phyloP scores from a whole-genome alignment of 768 basidiomycete genomes.

The Phylloporus sp. region DNA sequence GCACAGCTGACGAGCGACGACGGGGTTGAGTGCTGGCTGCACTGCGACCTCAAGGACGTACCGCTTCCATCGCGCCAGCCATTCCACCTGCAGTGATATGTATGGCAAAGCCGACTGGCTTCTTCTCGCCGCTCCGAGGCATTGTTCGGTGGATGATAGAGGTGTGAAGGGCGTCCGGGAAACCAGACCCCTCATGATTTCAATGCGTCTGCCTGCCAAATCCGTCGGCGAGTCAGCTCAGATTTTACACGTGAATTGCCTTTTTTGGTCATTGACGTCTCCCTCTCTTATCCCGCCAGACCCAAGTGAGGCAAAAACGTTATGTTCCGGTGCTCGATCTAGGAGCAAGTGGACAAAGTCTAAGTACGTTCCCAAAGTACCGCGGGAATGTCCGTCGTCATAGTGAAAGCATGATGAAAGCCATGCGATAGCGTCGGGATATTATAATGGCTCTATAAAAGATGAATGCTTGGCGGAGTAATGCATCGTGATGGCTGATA shows the following conservation, averaged over 20 bases:
- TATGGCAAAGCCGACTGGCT: constrained; percentile 77
- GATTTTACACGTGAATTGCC: constrained; percentile 32
- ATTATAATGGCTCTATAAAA: constrained; percentile 21
- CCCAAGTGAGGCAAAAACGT: background rate
- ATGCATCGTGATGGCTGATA: constrained; percentile 2
- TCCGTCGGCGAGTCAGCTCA: constrained; percentile 1
- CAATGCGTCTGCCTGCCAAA: constrained; percentile 3
- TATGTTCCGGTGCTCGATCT: constrained; percentile 6
- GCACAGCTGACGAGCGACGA: constrained; percentile 42
- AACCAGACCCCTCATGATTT: constrained; percentile 25
- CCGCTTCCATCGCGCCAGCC: constrained; percentile 91
- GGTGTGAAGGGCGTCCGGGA: too few species aligned
- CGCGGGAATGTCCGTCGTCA: constrained; percentile 4
- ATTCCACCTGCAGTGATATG: constrained; percentile 94
- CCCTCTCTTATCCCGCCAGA: constrained; percentile 26
- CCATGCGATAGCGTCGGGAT: constrained; percentile 10
- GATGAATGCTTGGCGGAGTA: constrained; percentile 7
- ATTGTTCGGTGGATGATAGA: constrained; percentile 33
- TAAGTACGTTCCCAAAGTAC: background rate
- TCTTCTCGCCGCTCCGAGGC: constrained; percentile 59
- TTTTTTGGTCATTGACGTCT: constrained; percentile 1
- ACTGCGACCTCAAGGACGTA: constrained; percentile 32
- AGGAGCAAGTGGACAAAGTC: background rate
- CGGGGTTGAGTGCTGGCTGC: background rate
- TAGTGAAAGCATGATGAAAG: constrained; percentile 9